These are phyloP conservation scores for Globisporangium canariense DNA, from an alignment of 352 stramenopile species.

Conservation along the genomic window DNA sequence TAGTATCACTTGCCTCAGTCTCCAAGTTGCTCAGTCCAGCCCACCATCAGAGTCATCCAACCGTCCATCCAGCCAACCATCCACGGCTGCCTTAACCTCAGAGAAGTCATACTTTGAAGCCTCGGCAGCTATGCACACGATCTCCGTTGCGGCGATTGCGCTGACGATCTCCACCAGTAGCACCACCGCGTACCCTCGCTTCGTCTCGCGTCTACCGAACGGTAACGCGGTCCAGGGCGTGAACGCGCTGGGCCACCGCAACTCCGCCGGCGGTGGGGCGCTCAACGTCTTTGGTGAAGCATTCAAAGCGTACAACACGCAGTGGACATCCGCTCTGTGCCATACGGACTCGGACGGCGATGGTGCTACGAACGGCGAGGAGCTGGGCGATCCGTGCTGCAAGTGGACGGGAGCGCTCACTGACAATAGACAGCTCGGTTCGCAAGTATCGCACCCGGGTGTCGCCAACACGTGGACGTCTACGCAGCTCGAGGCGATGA, in stretches of 20 bases:
- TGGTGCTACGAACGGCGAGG: constrained; percentile 84
- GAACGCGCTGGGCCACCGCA: constrained; percentile 52
- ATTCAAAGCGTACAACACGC: constrained; percentile 31
- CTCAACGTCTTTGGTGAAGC: constrained; percentile 62
- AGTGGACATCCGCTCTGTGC: constrained; percentile 62
- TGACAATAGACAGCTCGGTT: neutral
- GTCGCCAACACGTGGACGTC: constrained; percentile 26
- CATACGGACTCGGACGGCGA: constrained; percentile 72
- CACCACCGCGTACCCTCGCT: constrained; percentile 31
- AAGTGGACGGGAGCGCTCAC: constrained; percentile 31
- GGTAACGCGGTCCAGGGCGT: constrained; percentile 42
- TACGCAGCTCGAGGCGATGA: constrained; percentile 18
- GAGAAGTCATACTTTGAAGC: neutral
- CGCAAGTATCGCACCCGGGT: constrained; percentile 27
- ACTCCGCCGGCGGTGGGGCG: constrained; percentile 38
- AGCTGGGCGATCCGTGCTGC: constrained; percentile 88
- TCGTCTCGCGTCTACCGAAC: constrained; percentile 63
- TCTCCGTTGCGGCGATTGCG: neutral
- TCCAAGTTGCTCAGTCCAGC: neutral
- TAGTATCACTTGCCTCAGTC: neutral
- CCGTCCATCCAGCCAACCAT: neutral
- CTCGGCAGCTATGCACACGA: neutral
- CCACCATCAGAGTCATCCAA: neutral
- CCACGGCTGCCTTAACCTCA: neutral
- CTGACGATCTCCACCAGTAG: neutral